Evolutionary conservation across 1,284 basidiomycete species (phyloP), one percentile per base, ranked within the genome.

Genomic region (Apiotrichum veenhuisii): DNA sequence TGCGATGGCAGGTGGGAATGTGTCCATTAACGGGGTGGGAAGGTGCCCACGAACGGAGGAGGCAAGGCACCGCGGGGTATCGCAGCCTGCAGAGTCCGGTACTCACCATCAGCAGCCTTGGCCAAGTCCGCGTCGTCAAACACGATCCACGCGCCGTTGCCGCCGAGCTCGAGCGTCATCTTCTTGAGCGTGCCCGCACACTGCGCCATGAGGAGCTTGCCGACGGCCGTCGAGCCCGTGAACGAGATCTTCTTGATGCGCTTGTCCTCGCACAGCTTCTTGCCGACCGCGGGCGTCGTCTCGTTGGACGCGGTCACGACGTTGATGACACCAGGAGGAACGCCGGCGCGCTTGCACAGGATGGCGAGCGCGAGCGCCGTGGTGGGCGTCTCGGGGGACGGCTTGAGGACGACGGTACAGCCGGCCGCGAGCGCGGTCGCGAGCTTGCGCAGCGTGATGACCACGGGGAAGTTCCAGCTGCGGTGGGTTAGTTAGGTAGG

Each of bases 261-360:
- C 61, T 66, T 66, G 52, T 63, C 63, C 22, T 64, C 63, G 51
- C 66, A 68, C 44, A 68, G 42, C 54, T 61, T 62, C 50, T 66
- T 59, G 50, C 66, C 66, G 48, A 63, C 58, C 5, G 52, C 62
- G n/a, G 58, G 58, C 9, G 58, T 60, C 40, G 79, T 81, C 64
- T 72, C 64, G 36, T 86, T 86, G 71, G 83, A 85, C 12, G 86
- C 91, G 3, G 87, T 85, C 22, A 92, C 81, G 38, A 89, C 87
- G 78, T 95, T 94, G 65, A 95, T 72, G 26, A 95, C 93, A 54
- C 93, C 92, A 8, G 88, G 84, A 3, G 92, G 92, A 74, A 92
- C 90, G 26, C 91, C 90, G 61, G 58, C 58, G 20, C 64, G 58
- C 48, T 61, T 33, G 22, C 55, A 58, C 12, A 67, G 57, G 18